phyloP scores from a whole-genome alignment of 1,139 yeast species.

The Keqinozyma sinolaborantium region DNA sequence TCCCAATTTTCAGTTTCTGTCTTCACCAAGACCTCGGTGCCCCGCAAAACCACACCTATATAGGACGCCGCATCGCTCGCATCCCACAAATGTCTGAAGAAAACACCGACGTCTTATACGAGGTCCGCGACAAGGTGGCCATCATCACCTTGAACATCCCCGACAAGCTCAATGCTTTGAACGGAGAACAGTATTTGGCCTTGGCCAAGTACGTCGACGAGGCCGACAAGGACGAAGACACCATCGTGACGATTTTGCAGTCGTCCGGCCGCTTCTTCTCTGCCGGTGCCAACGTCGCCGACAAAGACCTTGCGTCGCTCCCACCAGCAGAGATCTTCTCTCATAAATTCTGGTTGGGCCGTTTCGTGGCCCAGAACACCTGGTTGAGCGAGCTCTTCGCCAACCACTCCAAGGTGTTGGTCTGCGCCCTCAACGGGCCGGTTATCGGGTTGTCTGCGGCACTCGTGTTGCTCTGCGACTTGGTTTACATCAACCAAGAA shows the following conservation, averaged over 20 bases:
- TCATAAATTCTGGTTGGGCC: slow-evolving; percentile 54
- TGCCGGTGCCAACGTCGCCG: slow-evolving; percentile 77
- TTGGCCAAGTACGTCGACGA: slow-evolving; percentile 58
- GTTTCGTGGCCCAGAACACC: slow-evolving; percentile 67
- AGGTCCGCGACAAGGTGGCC: slow-evolving; percentile 52
- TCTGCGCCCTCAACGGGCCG: slow-evolving; percentile 83
- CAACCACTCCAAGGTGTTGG: slow-evolving; percentile 69
- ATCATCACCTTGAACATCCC: slow-evolving; percentile 71
- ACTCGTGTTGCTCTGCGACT: slow-evolving; percentile 70
- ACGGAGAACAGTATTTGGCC: slow-evolving; percentile 60
- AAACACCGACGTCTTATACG: slow-evolving; percentile 44
- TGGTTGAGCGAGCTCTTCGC: slow-evolving; percentile 67
- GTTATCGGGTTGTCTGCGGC: slow-evolving; percentile 81
- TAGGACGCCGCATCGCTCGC: too few relatives aligned
- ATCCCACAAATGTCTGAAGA: too few relatives aligned
- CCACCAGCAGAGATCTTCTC: slow-evolving; percentile 27
- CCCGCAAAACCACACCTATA: too few relatives aligned
- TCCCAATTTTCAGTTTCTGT: too few relatives aligned
- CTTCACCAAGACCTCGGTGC: too few relatives aligned
- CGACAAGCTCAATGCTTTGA: slow-evolving; percentile 61
- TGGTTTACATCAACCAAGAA: slow-evolving; percentile 66
- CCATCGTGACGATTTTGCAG: slow-evolving; percentile 65
- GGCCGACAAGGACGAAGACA: slow-evolving; percentile 66
- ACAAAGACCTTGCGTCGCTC: slow-evolving; percentile 19
- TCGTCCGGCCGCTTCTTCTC: slow-evolving; percentile 76